Conservation (phyloP, 1,284 basidiomycete species). For the Microbotryum intermedium region DNA sequence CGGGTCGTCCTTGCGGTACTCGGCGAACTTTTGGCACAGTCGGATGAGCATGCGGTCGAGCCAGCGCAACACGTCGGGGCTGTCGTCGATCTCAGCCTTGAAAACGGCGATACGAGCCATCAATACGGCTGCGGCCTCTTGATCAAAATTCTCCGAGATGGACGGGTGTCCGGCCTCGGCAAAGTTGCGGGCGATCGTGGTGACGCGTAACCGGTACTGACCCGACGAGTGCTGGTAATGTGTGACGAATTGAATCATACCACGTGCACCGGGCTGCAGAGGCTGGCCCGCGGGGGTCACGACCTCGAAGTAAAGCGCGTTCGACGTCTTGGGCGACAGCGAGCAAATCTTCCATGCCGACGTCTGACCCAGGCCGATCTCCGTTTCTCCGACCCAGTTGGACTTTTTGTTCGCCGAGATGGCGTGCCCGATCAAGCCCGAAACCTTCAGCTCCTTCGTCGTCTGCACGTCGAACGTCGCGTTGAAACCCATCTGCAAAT, state of each 20-base stretch:
- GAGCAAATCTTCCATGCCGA: conserved; percentile 98
- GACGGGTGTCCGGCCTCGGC: conserved; percentile 90
- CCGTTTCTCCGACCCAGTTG: conserved; percentile 93
- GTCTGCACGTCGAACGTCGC: conserved; percentile 98
- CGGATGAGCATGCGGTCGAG: conserved; percentile 97
- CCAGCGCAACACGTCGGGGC: conserved; percentile 94
- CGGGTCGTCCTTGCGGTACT: conserved; percentile 97
- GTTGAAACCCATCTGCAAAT: conserved; percentile 96
- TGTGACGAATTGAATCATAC: conserved; percentile 96
- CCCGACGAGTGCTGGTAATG: conserved; percentile 98
- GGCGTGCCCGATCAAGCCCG: conserved; percentile 93
- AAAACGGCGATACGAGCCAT: conserved; percentile 99
- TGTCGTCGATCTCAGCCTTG: conserved; percentile 99
- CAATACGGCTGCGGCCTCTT: conserved; percentile 94
- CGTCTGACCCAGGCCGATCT: conserved; percentile 97
- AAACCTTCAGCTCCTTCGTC: conserved; percentile 97
- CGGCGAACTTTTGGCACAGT: conserved; percentile 98
- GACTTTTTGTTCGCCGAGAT: conserved; percentile 97
- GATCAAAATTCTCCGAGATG: conserved; percentile 92
- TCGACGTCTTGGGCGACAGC: conserved; percentile 77
- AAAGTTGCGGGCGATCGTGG: conserved; percentile 93
- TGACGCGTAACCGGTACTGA: conserved; percentile 86
- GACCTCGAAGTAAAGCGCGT: conserved; percentile 96
- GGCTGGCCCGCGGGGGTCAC: conserved; percentile 97
- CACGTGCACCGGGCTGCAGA: conserved; percentile 79